phyloP scores from a whole-genome alignment of 495 filamentous ascomycete genomes.

The Penicillium macrosclerotiorum region DNA sequence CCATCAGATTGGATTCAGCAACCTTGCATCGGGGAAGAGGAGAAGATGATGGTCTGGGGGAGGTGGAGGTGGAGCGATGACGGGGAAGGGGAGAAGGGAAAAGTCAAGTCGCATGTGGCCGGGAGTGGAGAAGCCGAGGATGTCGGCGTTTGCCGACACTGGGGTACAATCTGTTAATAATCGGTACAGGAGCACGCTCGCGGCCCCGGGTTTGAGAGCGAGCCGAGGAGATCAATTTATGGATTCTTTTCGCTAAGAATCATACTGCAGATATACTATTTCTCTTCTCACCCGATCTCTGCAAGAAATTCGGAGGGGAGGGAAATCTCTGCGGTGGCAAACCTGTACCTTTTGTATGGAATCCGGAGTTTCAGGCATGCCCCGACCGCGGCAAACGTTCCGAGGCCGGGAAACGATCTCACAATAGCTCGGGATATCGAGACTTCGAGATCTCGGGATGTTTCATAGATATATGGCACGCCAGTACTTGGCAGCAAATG shows the following conservation, averaged over 20 bases:
- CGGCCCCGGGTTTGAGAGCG: too few species aligned
- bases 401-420: not conserved
- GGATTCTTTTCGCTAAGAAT: too few species aligned
- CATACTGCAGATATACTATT: too few species aligned
- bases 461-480: too few species aligned
- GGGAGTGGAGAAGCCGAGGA: conserved; percentile 32
- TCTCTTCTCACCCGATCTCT: too few species aligned
- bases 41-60: conserved; percentile 5
- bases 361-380: not conserved
- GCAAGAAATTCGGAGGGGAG: not conserved
- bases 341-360: conserved; percentile 3
- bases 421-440: too few species aligned
- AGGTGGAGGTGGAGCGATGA: conserved; percentile 16
- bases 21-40: conserved; percentile 28
- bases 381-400: conserved; percentile 8
- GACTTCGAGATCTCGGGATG: too few species aligned
- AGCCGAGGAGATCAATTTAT: too few species aligned
- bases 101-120: conserved; percentile 27
- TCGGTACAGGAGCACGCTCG: too few species aligned
- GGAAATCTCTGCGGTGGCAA: conserved; percentile 24
- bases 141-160: conserved; percentile 27
- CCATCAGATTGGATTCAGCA: conserved; percentile 39
- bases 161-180: too few species aligned
- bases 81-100: conserved; percentile 14
- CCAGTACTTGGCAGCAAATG: too few species aligned